A percentile compares a stretch with the other conserved stretches of the same genome.
phyloP scores from a whole-genome alignment of 257 asterid species.

The Penstemon davidsonii region DNA sequence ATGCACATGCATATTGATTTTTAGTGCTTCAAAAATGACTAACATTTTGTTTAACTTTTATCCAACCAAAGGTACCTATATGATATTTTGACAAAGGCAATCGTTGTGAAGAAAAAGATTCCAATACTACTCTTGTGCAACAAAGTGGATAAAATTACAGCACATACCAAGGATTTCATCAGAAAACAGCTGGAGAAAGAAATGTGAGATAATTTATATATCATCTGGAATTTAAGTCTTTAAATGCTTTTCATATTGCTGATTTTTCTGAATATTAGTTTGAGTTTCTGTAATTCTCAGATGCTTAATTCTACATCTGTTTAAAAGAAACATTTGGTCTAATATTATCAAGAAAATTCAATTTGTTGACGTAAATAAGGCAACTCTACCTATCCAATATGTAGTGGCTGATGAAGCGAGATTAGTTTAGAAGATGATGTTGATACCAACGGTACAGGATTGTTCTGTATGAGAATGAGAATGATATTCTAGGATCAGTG shows the following conservation, averaged over 20 bases:
- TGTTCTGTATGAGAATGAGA: too few relatives aligned
- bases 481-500: too few relatives aligned
- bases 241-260: neutral
- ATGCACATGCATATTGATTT: neutral
- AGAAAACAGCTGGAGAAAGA: conserved; percentile 78
- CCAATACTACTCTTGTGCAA: conserved; percentile 78
- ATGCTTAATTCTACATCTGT: too few relatives aligned
- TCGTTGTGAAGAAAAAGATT: conserved; percentile 66
- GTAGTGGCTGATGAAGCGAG: too few relatives aligned
- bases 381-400: too few relatives aligned
- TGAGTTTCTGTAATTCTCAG: too few relatives aligned
- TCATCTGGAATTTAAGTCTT: neutral
- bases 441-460: too few relatives aligned
- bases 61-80: conserved; percentile 61
- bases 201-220: conserved; percentile 35
- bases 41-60: neutral
- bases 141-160: conserved; percentile 89
- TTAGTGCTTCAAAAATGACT: neutral
- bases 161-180: conserved; percentile 81
- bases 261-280: too few relatives aligned
- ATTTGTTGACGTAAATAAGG: too few relatives aligned
- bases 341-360: too few relatives aligned
- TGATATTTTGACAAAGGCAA: conserved; percentile 73
- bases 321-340: too few relatives aligned
- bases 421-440: too few relatives aligned